Evolutionary conservation across 73 alveolate species (phyloP).

Genomic region (Paramecium sexaurelia): DNA sequence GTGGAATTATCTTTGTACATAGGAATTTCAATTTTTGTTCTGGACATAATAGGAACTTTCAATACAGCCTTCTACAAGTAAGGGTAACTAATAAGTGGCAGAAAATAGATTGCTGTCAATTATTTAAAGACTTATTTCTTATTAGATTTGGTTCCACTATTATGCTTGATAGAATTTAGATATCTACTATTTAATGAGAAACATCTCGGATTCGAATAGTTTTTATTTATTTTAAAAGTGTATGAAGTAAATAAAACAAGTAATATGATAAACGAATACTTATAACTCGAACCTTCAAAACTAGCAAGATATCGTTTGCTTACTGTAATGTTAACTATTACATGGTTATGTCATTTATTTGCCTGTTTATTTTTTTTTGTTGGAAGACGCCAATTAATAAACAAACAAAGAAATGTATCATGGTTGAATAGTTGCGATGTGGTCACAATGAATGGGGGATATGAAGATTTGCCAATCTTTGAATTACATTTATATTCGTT

Average conservation of each 20-base stretch:
- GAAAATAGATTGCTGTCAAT: background rate
- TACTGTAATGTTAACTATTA: background rate
- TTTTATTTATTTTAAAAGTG: background rate
- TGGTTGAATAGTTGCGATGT: slow-evolving; percentile 8
- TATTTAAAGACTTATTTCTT: background rate
- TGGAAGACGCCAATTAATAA: background rate
- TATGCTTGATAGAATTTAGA: background rate
- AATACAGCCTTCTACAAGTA: slow-evolving; percentile 23
- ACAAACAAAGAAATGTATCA: background rate
- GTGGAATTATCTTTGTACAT: background rate
- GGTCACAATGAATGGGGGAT: background rate
- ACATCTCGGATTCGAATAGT: background rate
- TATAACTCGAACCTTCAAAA: background rate
- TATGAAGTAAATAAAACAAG: slow-evolving; percentile 20
- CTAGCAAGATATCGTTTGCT: background rate
- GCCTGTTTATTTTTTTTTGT: slow-evolving; percentile 4
- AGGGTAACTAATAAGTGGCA: background rate
- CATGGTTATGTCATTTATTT: slow-evolving; percentile 46
- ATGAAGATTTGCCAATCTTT: background rate
- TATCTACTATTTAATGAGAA: background rate
- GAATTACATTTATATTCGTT: slow-evolving; percentile 1
- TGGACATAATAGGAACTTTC: background rate
- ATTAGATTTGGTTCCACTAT: background rate
- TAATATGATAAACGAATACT: background rate
- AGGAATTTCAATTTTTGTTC: background rate